Percentiles rank a stretch among this genome's conserved stretches.
Conservation (phyloP, 2,329 filamentous ascomycete genomes). For the Xylariaceae sp. region DNA sequence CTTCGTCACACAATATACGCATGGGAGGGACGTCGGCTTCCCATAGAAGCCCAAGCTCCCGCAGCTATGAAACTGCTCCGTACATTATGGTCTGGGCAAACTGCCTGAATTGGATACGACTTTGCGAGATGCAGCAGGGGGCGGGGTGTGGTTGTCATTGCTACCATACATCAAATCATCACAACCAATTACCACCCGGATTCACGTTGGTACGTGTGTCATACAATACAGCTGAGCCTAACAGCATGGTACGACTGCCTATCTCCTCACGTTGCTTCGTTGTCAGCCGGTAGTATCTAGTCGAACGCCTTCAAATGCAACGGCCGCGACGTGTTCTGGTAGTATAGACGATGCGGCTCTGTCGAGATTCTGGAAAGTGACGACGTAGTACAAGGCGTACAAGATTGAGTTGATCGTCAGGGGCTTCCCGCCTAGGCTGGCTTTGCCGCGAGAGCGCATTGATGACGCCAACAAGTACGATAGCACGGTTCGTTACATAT, state of each 20-base stretch:
- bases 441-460: no score
- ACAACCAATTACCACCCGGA: not conserved
- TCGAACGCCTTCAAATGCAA: not conserved
- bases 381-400: not conserved
- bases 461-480: not conserved
- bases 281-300: not conserved
- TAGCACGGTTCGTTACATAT: not conserved
- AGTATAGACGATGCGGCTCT: not conserved
- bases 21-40: not conserved
- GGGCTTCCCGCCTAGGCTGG: not conserved
- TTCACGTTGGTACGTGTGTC: not conserved
- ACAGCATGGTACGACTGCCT: not conserved
- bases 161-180: not conserved
- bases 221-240: not conserved
- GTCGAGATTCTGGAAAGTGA: not conserved
- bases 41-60: not conserved
- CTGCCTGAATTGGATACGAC: not conserved
- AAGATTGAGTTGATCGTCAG: not conserved
- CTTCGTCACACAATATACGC: not conserved
- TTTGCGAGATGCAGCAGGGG: not conserved
- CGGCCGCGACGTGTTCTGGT: not conserved
- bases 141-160: not conserved
- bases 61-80: not conserved
- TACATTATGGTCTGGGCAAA: not conserved
- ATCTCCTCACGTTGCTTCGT: not conserved